Conservation (phyloP, 1,284 basidiomycete species). For the Paramarasmius palmivorus region DNA sequence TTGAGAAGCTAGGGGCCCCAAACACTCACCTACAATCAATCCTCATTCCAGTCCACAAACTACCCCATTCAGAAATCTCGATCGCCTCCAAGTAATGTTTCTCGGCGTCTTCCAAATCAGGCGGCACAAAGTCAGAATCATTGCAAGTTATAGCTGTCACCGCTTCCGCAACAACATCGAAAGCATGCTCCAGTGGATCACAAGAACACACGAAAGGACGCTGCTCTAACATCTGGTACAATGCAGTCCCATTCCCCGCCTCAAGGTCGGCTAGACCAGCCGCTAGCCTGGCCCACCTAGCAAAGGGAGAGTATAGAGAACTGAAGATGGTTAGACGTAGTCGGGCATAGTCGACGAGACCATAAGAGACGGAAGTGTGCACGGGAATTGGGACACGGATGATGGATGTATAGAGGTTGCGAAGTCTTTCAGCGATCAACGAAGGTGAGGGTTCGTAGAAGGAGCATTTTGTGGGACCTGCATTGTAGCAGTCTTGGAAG, state of each 20-base stretch:
- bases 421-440: conserved; percentile 24
- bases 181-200: conserved; percentile 5
- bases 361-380: no score
- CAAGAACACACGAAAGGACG: neutral
- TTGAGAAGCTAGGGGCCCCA: neutral
- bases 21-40: no score
- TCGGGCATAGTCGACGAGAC: neutral
- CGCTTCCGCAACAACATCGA: conserved; percentile 12
- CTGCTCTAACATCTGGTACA: conserved; percentile 23
- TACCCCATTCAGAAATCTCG: no score
- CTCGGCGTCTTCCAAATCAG: no score
- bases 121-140: no score
- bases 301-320: conserved; percentile 21
- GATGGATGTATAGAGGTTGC: conserved; percentile 19
- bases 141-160: no score
- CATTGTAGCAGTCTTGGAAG: conserved; percentile 23
- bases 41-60: no score
- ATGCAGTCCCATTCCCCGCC: conserved; percentile 28
- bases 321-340: neutral
- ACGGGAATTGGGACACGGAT: conserved; percentile 19
- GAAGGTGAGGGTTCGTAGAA: conserved; percentile 26
- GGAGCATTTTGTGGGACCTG: conserved; percentile 22
- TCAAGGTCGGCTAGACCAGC: conserved; percentile 38
- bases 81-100: no score
- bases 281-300: conserved; percentile 32